A percentile compares a stretch with the other conserved stretches of the same genome.
Evolutionary conservation across 306 rosid species (phyloP).

Genomic region (Rosa lucieae): DNA sequence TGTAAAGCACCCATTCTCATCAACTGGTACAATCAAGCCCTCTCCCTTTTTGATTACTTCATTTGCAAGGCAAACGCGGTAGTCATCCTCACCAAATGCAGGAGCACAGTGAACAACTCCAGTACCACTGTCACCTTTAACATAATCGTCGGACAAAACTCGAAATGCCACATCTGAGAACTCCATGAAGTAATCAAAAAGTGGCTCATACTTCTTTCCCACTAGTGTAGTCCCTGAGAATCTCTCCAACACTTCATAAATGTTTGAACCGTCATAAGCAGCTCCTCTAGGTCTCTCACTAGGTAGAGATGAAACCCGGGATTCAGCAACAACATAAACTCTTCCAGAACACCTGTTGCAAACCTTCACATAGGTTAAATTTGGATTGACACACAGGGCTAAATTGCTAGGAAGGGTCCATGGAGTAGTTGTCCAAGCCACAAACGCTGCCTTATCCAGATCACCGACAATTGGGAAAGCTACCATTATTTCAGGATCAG

Average conservation of each 20-base stretch:
- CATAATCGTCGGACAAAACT: conserved; percentile 83
- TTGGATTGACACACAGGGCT: conserved; percentile 83
- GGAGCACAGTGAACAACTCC: conserved; percentile 96
- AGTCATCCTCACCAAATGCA: conserved; percentile 98
- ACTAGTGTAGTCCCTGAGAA: conserved; percentile 64
- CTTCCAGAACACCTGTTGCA: conserved; percentile 66
- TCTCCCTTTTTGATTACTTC: conserved; percentile 72
- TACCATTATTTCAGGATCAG: conserved; percentile 89
- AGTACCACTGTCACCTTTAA: conserved; percentile 88
- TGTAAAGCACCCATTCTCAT: conserved; percentile 94
- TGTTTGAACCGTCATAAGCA: background rate
- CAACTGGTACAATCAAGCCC: conserved; percentile 77
- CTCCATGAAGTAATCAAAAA: conserved; percentile 74
- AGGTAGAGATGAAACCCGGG: conserved; percentile 71
- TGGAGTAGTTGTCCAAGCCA: conserved; percentile 98
- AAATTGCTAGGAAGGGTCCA: conserved; percentile 98
- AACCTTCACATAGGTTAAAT: conserved; percentile 81
- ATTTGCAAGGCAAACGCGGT: conserved; percentile 80
- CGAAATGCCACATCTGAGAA: conserved; percentile 71
- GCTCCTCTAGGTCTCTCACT: conserved; percentile 36
- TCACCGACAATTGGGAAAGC: conserved; percentile 75
- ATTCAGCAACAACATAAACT: conserved; percentile 77
- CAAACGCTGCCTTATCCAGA: conserved; percentile 67
- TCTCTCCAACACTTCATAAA: conserved; percentile 73
- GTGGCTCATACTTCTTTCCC: conserved; percentile 81